Evolutionary conservation across 2,329 filamentous ascomycete genomes (phyloP).

Genomic region (Ambrosiella cleistominuta): DNA sequence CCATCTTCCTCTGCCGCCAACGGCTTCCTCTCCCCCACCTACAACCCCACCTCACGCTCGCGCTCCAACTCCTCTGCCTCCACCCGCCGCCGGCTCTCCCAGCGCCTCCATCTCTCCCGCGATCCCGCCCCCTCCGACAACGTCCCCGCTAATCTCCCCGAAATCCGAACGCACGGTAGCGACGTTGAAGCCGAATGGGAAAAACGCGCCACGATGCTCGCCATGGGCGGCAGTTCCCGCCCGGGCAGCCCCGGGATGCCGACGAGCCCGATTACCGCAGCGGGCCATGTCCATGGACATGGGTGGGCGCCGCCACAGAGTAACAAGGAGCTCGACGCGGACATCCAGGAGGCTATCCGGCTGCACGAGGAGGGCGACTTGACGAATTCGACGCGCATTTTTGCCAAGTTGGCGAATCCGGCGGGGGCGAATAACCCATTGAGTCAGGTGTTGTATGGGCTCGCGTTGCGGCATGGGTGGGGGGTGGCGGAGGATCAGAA

Average conservation of each 20-base stretch:
- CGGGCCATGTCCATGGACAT: constrained; percentile 15
- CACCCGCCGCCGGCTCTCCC: constrained; percentile 38
- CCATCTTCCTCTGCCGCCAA: constrained; percentile 15
- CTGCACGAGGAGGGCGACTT: constrained; percentile 76
- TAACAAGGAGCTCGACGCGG: constrained; percentile 34
- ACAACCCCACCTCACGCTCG: constrained; percentile 15
- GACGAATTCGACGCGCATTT: constrained; percentile 64
- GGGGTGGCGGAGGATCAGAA: constrained; percentile 58
- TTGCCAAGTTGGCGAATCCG: constrained; percentile 67
- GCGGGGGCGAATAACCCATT: constrained; percentile 77
- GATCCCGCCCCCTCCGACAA: constrained; percentile 46
- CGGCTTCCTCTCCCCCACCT: constrained; percentile 9
- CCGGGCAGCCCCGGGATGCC: constrained; percentile 19
- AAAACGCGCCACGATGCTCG: constrained; percentile 77
- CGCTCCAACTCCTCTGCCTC: constrained; percentile 32
- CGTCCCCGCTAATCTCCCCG: constrained; percentile 64
- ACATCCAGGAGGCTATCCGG: constrained; percentile 90
- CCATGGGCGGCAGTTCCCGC: constrained; percentile 21
- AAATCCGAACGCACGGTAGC: constrained; percentile 34
- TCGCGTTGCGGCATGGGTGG: constrained; percentile 87
- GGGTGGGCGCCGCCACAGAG: constrained; percentile 18
- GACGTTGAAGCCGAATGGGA: constrained; percentile 66
- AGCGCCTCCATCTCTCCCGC: constrained; percentile 50
- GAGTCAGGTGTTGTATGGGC: constrained; percentile 87
- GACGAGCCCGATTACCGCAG: constrained; percentile 15